phyloP scores from a whole-genome alignment of 176 grass and related monocot genomes.

The Phoenix roebelenii region DNA sequence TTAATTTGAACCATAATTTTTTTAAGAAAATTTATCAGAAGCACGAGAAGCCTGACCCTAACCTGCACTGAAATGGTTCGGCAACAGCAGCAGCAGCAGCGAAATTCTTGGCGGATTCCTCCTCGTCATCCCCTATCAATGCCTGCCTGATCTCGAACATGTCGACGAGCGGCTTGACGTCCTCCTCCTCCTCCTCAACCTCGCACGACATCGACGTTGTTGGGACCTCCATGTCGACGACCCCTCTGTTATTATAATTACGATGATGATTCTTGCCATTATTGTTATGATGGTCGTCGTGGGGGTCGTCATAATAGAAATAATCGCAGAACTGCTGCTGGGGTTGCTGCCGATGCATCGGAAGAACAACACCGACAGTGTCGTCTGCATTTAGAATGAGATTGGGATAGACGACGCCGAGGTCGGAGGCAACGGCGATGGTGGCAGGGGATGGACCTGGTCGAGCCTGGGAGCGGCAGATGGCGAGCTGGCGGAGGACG shows the following conservation, averaged over 20 bases:
- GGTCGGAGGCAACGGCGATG: not conserved
- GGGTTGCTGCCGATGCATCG: not conserved
- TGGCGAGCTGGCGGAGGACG: not conserved
- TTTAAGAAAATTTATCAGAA: not conserved
- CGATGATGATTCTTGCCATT: slow-evolving; percentile 11
- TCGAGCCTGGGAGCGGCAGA: slow-evolving; percentile 16
- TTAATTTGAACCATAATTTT: too few species aligned
- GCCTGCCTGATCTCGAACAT: slow-evolving; percentile 1
- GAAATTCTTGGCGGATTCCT: slow-evolving; percentile 2
- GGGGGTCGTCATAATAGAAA: slow-evolving; percentile 21
- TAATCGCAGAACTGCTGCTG: slow-evolving; percentile 19
- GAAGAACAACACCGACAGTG: not conserved
- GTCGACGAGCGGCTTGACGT: slow-evolving; percentile 26
- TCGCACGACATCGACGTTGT: not conserved
- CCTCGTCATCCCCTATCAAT: slow-evolving; percentile 15
- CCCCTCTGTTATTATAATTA: not conserved
- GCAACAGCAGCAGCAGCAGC: not conserved
- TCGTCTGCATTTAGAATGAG: not conserved
- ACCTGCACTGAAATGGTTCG: slow-evolving; percentile 39
- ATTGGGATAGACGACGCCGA: not conserved
- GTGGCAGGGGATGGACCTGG: not conserved
- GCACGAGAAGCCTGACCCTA: slow-evolving; percentile 39
- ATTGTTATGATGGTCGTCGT: not conserved
- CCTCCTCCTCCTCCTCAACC: slow-evolving; percentile 23
- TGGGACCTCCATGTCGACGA: not conserved